These are phyloP conservation scores for Elsinoe fawcettii DNA, from an alignment of 2,329 filamentous ascomycete genomes.

Conservation along the genomic window DNA sequence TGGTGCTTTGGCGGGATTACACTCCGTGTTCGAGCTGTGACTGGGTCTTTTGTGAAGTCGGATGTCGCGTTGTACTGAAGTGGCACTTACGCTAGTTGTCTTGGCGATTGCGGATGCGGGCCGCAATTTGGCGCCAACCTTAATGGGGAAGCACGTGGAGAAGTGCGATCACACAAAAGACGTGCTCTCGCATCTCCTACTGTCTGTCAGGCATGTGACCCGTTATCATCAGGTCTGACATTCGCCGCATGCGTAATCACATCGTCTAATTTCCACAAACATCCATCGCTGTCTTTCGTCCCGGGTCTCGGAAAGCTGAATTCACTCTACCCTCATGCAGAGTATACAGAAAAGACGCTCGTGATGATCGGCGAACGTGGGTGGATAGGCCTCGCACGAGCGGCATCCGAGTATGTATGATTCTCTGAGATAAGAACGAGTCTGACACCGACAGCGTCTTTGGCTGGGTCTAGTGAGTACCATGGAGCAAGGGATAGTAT, in stretches of 20 bases:
- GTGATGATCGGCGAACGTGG: slow-evolving; percentile 5
- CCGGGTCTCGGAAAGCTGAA: too few relatives aligned
- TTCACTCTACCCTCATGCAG: neutral
- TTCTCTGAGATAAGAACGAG: neutral
- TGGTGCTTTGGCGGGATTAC: neutral
- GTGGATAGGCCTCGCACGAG: slow-evolving; percentile 12
- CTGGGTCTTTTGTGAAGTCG: neutral
- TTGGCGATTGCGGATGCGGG: slow-evolving; percentile 3
- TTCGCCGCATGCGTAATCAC: neutral
- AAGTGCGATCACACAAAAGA: neutral
- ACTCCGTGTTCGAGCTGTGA: neutral
- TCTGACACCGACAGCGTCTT: slow-evolving; percentile 15
- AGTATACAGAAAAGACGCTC: neutral
- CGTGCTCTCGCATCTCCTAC: neutral
- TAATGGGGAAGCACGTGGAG: slow-evolving; percentile 5
- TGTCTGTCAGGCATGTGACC: neutral
- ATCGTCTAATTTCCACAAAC: too few relatives aligned
- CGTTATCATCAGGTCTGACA: neutral
- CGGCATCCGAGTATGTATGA: slow-evolving; percentile 14
- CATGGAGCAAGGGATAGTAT: neutral
- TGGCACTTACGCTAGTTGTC: neutral
- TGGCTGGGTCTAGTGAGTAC: slow-evolving; percentile 19
- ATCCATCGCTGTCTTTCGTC: too few relatives aligned
- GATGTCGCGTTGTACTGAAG: slow-evolving; percentile 13
- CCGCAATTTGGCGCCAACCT: neutral